Percentiles rank a stretch among this genome's conserved stretches.
These are phyloP conservation scores for Coemansia sp. DNA, from an alignment of 192 early-diverging fungal species.

Conservation along the genomic window DNA sequence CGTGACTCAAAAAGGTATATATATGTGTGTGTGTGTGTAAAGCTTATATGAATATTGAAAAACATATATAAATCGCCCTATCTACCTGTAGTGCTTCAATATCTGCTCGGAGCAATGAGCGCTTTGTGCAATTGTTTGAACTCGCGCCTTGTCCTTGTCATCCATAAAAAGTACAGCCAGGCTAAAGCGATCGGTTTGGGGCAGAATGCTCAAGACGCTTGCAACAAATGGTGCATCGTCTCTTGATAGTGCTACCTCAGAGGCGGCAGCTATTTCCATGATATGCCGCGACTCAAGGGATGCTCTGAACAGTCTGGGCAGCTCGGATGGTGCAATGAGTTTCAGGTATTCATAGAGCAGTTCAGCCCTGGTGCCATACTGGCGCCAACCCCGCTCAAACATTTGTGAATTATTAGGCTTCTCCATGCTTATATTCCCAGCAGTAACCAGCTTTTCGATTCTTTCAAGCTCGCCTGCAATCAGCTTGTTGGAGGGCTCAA, in stretches of 20 bases:
- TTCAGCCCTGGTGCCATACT: neutral
- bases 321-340: neutral
- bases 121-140: neutral
- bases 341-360: constrained; percentile 11
- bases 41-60: too few species aligned
- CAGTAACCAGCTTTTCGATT: neutral
- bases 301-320: constrained; percentile 12
- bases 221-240: constrained; percentile 2
- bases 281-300: constrained; percentile 11
- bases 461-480: constrained; percentile 10
- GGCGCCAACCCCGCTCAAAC: constrained; percentile 21
- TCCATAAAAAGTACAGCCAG: constrained; percentile 14
- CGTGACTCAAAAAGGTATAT: too few species aligned
- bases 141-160: neutral
- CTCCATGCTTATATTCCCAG: neutral
- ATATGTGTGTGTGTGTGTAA: too few species aligned
- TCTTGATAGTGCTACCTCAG: constrained; percentile 1
- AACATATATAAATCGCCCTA: too few species aligned
- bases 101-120: too few species aligned
- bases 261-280: neutral
- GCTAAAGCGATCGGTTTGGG: constrained; percentile 6
- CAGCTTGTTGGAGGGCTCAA: constrained; percentile 10
- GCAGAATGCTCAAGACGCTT: neutral
- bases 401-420: constrained; percentile 2
- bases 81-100: too few species aligned